Conservation (phyloP, 2,329 filamentous ascomycete species). For the Sarocladium kiliense region DNA sequence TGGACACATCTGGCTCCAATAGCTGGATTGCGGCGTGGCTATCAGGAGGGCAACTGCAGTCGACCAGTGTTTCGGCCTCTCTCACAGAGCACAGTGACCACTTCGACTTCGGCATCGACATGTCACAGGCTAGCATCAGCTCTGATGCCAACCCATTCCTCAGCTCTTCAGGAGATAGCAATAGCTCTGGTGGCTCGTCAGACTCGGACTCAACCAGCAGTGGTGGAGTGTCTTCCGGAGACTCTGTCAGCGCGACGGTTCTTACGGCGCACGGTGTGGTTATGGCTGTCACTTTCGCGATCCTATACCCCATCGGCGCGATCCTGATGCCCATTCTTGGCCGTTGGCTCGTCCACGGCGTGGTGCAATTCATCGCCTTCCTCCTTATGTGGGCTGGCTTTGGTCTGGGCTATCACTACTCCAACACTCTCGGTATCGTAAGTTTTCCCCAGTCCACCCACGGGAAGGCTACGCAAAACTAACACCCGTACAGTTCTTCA, state of each 20-base stretch:
- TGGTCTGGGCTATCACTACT: slow-evolving; percentile 47
- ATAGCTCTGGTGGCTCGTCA: slow-evolving; percentile 11
- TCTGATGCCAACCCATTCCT: slow-evolving; percentile 50
- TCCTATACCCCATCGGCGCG: slow-evolving; percentile 56
- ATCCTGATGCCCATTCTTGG: slow-evolving; percentile 55
- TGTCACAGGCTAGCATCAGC: slow-evolving; percentile 39
- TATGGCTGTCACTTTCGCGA: slow-evolving; percentile 54
- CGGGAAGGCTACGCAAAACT: slow-evolving; percentile 6
- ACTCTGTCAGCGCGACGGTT: slow-evolving; percentile 20
- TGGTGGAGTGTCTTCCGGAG: slow-evolving; percentile 13
- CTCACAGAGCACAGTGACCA: slow-evolving; percentile 44
- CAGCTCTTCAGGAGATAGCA: slow-evolving; percentile 11
- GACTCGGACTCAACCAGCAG: slow-evolving; percentile 11
- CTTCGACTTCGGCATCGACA: slow-evolving; percentile 40
- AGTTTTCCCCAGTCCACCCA: slow-evolving; percentile 19
- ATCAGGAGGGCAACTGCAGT: slow-evolving; percentile 38
- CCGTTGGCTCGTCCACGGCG: slow-evolving; percentile 52
- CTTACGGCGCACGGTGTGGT: slow-evolving; percentile 50
- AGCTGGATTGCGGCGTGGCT: slow-evolving; percentile 53
- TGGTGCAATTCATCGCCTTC: slow-evolving; percentile 49
- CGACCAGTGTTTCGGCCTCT: slow-evolving; percentile 29
- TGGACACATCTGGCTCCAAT: slow-evolving; percentile 36
- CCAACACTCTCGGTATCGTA: slow-evolving; percentile 36
- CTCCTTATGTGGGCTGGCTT: slow-evolving; percentile 56
- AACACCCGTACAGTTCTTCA: slow-evolving; percentile 40